These are phyloP conservation scores for Nitzschia inconspicua DNA, from an alignment of 108 stramenopile species.

Conservation along the genomic window DNA sequence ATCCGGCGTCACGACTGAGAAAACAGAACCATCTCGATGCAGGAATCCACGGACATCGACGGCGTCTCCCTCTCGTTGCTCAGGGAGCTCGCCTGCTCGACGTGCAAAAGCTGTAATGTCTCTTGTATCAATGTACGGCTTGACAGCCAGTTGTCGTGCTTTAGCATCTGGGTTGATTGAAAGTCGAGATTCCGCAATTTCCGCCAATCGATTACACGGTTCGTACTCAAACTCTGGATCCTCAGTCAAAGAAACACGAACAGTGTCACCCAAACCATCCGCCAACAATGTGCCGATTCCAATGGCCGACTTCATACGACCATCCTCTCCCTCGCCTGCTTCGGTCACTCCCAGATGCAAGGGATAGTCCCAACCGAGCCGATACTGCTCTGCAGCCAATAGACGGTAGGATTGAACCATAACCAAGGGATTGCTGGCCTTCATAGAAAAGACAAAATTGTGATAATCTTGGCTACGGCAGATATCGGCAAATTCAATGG, in stretches of 20 bases:
- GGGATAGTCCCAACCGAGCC: constrained; percentile 95
- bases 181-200: constrained; percentile 72
- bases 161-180: constrained; percentile 68
- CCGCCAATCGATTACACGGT: constrained; percentile 88
- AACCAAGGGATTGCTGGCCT: constrained; percentile 96
- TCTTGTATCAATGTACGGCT: constrained; percentile 77
- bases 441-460: constrained; percentile 99
- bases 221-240: constrained; percentile 96
- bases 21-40: constrained; percentile 85
- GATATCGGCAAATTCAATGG: constrained; percentile 96
- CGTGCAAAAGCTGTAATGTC: constrained; percentile 76
- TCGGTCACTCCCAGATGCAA: constrained; percentile 97
- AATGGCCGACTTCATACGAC: constrained; percentile 96
- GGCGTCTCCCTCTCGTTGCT: constrained; percentile 70
- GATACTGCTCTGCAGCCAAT: constrained; percentile 89
- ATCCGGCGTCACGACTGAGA: constrained; percentile 69
- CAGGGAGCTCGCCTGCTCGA: constrained; percentile 67
- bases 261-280: constrained; percentile 95
- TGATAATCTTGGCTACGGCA: constrained; percentile 92
- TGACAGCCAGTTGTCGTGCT: constrained; percentile 62
- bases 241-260: constrained; percentile 95
- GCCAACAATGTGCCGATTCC: constrained; percentile 94
- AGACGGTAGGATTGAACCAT: constrained; percentile 96
- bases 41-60: constrained; percentile 85
- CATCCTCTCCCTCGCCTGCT: constrained; percentile 98